phyloP scores from a whole-genome alignment of 1,139 yeast species.

The Pichia sp. region DNA sequence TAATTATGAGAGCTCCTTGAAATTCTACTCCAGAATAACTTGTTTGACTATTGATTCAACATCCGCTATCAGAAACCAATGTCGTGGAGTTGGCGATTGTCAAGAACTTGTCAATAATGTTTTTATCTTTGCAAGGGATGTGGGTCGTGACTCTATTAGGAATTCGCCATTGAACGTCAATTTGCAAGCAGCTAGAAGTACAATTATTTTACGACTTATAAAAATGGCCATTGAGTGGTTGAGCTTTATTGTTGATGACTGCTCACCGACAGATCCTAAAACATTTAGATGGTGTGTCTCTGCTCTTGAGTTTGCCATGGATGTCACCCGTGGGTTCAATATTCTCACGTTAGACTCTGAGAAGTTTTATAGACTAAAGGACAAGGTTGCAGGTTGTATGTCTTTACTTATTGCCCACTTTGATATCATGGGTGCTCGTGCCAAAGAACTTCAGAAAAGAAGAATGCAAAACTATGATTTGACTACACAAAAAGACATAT shows the following conservation, averaged over 20 bases:
- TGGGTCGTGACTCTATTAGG: slow-evolving; percentile 66
- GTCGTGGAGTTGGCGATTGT: slow-evolving; percentile 45
- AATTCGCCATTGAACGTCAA: slow-evolving; percentile 43
- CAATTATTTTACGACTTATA: slow-evolving; percentile 66
- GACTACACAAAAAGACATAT: slow-evolving; percentile 39
- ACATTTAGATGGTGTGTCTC: slow-evolving; percentile 96
- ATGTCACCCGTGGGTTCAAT: slow-evolving; percentile 85
- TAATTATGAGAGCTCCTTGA: slow-evolving; percentile 62
- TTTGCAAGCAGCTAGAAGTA: slow-evolving; percentile 45
- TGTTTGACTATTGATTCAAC: slow-evolving; percentile 62
- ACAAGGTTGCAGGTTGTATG: slow-evolving; percentile 93
- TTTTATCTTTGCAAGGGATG: slow-evolving; percentile 77
- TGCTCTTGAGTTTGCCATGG: slow-evolving; percentile 95
- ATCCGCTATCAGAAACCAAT: slow-evolving; percentile 41
- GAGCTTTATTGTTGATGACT: slow-evolving; percentile 86
- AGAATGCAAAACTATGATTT: slow-evolving; percentile 43
- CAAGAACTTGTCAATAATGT: slow-evolving; percentile 74
- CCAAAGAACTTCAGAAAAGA: slow-evolving; percentile 57
- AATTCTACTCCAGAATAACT: slow-evolving; percentile 63
- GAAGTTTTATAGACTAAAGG: slow-evolving; percentile 64
- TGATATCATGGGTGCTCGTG: slow-evolving; percentile 97
- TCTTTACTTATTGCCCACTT: slow-evolving; percentile 88
- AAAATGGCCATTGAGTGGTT: slow-evolving; percentile 86
- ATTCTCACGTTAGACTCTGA: slow-evolving; percentile 73
- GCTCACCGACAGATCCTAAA: slow-evolving; percentile 83